Conservation (phyloP, 2,329 filamentous ascomycete genomes). For the Fusarium bactridioides region DNA sequence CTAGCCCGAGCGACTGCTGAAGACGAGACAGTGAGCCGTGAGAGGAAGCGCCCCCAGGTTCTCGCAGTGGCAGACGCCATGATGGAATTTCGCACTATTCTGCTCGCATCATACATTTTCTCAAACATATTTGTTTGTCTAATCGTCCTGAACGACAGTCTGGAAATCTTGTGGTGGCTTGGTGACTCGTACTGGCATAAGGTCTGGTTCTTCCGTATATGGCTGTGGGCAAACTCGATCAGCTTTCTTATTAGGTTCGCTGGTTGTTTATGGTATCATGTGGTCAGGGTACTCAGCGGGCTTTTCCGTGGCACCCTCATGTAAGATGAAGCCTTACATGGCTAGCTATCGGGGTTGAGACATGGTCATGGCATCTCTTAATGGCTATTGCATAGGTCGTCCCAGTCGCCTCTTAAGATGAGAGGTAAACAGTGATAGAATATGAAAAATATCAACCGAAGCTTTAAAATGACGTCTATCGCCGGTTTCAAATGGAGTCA, state of each 20-base stretch:
- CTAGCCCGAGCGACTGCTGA: not conserved
- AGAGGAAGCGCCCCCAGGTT: not conserved
- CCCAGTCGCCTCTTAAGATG: too few species aligned
- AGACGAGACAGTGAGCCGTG: accelerated
- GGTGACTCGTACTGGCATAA: not conserved
- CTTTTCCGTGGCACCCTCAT: accelerated
- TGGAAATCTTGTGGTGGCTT: not conserved
- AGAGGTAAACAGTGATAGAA: too few species aligned
- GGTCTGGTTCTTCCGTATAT: not conserved
- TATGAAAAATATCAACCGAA: too few species aligned
- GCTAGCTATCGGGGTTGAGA: too few species aligned
- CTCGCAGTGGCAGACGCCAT: not conserved
- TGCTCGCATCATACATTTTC: not conserved
- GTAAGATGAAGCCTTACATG: not conserved
- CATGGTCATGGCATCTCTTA: too few species aligned
- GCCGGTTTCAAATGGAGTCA: too few species aligned
- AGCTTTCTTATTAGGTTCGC: not conserved
- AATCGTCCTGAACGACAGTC: not conserved
- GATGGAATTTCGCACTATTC: constrained; percentile 5
- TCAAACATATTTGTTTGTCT: constrained; percentile 4
- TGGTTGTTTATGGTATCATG: not conserved
- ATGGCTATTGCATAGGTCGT: too few species aligned
- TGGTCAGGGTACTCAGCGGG: accelerated
- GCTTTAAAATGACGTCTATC: too few species aligned
- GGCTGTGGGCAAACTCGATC: not conserved